Percentiles rank a stretch among this genome's conserved stretches.
Evolutionary conservation across 1,139 yeast species (phyloP).

Genomic region (Lodderomyces orthopsilosis): DNA sequence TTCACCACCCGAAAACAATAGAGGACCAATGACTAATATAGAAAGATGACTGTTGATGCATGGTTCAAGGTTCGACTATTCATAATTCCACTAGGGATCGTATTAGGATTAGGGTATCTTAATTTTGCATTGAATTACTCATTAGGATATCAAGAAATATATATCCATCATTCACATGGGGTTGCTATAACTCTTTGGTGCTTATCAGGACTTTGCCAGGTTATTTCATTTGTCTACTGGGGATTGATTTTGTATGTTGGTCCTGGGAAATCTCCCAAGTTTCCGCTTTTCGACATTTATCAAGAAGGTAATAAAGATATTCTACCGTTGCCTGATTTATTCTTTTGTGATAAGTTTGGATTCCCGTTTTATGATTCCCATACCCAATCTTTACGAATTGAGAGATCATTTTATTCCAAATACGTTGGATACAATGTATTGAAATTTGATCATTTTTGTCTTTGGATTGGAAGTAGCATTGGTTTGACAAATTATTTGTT

Average conservation of each 20-base stretch:
- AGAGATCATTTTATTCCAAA: slow-evolving; percentile 57
- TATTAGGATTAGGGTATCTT: slow-evolving; percentile 28
- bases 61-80: slow-evolving; percentile 3
- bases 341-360: slow-evolving; percentile 58
- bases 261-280: slow-evolving; percentile 31
- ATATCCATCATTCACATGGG: slow-evolving; percentile 27
- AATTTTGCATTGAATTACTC: slow-evolving; percentile 34
- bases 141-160: slow-evolving; percentile 38
- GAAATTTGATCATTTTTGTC: slow-evolving; percentile 64
- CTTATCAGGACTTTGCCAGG: slow-evolving; percentile 25
- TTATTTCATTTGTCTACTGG: slow-evolving; percentile 33
- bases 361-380: slow-evolving; percentile 59
- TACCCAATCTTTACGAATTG: slow-evolving; percentile 52
- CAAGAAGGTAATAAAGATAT: slow-evolving; percentile 12
- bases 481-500: slow-evolving; percentile 54
- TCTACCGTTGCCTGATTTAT: slow-evolving; percentile 43
- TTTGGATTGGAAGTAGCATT: slow-evolving; percentile 58
- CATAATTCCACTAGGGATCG: slow-evolving; percentile 23
- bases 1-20: background rate
- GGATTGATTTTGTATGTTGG: slow-evolving; percentile 24
- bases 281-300: slow-evolving; percentile 29
- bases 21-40: background rate
- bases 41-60: background rate
- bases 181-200: slow-evolving; percentile 39
- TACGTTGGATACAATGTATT: slow-evolving; percentile 47